Evolutionary conservation across 2,329 filamentous ascomycete species (phyloP).

Genomic region (Diaporthe capsici): DNA sequence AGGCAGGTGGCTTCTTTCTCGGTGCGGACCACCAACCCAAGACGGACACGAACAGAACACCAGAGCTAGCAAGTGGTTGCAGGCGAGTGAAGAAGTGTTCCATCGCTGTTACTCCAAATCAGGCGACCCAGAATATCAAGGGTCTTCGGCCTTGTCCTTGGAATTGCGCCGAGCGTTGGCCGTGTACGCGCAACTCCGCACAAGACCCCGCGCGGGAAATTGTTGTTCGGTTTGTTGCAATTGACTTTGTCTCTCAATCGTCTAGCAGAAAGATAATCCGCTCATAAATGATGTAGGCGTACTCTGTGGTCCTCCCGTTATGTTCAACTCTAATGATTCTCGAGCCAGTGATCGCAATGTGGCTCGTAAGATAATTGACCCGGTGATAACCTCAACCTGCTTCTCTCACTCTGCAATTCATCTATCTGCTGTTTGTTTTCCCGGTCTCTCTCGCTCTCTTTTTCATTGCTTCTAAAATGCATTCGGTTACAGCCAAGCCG

Average conservation of each 20-base stretch:
- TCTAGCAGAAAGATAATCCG: neutral
- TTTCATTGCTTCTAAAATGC: neutral
- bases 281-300: neutral
- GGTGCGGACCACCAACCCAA: constrained; percentile 4
- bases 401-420: neutral
- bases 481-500: neutral
- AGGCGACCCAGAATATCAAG: constrained; percentile 1
- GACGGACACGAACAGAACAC: constrained; percentile 1
- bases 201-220: constrained; percentile 25
- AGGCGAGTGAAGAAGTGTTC: neutral
- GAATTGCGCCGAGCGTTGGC: constrained; percentile 8
- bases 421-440: too few species aligned
- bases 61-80: constrained; percentile 6
- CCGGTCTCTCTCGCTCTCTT: neutral
- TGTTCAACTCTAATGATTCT: too few species aligned
- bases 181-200: constrained; percentile 3
- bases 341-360: neutral
- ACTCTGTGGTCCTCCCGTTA: neutral
- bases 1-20: constrained; percentile 14
- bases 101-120: constrained; percentile 30
- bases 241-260: neutral
- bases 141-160: constrained; percentile 10
- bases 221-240: neutral
- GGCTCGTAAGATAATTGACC: too few species aligned
- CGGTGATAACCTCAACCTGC: neutral